A percentile compares a stretch with the other conserved stretches of the same genome.
phyloP scores from a whole-genome alignment of 106 monocot species.

The Platanthera guangdongensis region DNA sequence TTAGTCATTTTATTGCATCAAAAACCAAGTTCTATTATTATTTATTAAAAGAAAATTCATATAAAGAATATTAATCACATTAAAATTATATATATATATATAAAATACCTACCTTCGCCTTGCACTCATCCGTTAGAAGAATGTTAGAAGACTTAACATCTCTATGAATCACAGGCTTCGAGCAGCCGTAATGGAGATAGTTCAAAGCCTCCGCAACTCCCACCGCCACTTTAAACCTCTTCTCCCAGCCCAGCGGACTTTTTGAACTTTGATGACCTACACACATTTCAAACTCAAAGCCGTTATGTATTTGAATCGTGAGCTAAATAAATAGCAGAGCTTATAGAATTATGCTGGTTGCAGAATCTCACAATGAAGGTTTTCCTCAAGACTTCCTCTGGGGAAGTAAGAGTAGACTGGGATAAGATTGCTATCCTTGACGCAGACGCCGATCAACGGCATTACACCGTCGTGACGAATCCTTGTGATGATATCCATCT shows the following conservation, averaged over 20 bases:
- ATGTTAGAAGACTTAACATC: constrained; percentile 95
- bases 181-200: constrained; percentile 45
- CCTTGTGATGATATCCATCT: constrained; percentile 65
- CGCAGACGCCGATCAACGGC: constrained; percentile 49
- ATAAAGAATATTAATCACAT: too few species aligned
- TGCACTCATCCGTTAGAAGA: constrained; percentile 68
- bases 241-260: constrained; percentile 43
- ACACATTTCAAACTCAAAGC: background rate
- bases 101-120: constrained; percentile 33
- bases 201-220: constrained; percentile 56
- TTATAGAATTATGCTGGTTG: background rate
- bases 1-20: too few species aligned
- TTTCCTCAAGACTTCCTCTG: constrained; percentile 74
- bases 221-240: constrained; percentile 58
- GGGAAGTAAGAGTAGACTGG: constrained; percentile 53
- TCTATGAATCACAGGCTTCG: constrained; percentile 64
- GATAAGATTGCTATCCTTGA: constrained; percentile 36
- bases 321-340: background rate
- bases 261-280: constrained; percentile 42
- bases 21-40: too few species aligned
- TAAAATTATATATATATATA: background rate
- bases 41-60: too few species aligned
- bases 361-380: constrained; percentile 48
- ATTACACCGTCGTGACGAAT: constrained; percentile 45
- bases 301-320: background rate